Evolutionary conservation across 2,329 filamentous ascomycete genomes (phyloP).

Genomic region (Rhynchosporium agropyri): DNA sequence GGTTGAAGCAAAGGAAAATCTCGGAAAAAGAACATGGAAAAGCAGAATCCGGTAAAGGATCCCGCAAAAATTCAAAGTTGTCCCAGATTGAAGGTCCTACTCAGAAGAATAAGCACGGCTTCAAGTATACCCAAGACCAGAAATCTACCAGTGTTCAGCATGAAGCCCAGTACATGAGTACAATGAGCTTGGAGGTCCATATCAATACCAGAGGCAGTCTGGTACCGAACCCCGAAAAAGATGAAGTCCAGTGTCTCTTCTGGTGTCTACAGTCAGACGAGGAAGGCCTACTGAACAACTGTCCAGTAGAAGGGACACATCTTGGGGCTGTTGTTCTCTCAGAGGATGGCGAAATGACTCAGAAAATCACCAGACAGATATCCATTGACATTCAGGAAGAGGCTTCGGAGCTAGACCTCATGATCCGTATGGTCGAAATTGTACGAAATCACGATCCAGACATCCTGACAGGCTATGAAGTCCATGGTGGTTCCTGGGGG

Average conservation of each 20-base stretch:
- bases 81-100: constrained; percentile 92
- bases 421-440: constrained; percentile 84
- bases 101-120: constrained; percentile 77
- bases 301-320: constrained; percentile 53
- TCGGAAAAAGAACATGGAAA: constrained; percentile 1
- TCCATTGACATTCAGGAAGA: constrained; percentile 72
- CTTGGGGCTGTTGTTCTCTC: constrained; percentile 76
- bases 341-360: constrained; percentile 59
- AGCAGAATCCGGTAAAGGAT: constrained; percentile 11
- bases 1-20: constrained; percentile 27
- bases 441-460: constrained; percentile 86
- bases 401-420: constrained; percentile 77
- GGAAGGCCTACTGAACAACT: constrained; percentile 53
- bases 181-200: constrained; percentile 91
- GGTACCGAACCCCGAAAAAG: constrained; percentile 85
- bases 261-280: constrained; percentile 86
- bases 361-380: constrained; percentile 64
- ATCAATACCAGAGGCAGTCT: constrained; percentile 82
- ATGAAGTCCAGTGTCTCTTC: constrained; percentile 85
- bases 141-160: constrained; percentile 77
- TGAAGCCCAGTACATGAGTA: constrained; percentile 92
- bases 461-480: constrained; percentile 91
- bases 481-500: constrained; percentile 92
- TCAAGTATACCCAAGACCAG: constrained; percentile 81
- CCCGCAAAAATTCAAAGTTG: constrained; percentile 46